These are phyloP conservation scores for Babjeviella inositovora DNA, from an alignment of 805 yeast genomes.

Conservation along the genomic window DNA sequence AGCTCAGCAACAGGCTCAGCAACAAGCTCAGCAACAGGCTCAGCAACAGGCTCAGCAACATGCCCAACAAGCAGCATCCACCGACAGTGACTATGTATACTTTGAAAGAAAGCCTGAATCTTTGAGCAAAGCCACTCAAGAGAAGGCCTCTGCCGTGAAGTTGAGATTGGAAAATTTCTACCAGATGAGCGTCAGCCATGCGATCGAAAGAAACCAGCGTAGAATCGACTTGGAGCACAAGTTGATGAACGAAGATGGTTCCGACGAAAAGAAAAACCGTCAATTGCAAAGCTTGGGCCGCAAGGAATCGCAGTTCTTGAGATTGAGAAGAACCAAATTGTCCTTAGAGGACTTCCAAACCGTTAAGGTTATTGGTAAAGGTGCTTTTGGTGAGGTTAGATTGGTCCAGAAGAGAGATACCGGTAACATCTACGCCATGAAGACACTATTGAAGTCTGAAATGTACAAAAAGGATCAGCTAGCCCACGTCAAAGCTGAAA, in stretches of 20 bases:
- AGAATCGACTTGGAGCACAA: conserved; percentile 71
- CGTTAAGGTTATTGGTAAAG: conserved; percentile 86
- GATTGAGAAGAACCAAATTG: conserved; percentile 73
- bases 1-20: conserved; percentile 4
- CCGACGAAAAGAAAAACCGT: conserved; percentile 75
- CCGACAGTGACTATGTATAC: conserved; percentile 34
- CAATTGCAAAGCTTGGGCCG: conserved; percentile 73
- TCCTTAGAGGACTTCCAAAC: conserved; percentile 76
- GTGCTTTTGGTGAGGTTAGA: conserved; percentile 96
- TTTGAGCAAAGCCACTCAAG: conserved; percentile 61
- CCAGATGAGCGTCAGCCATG: conserved; percentile 75
- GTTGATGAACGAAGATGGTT: conserved; percentile 50
- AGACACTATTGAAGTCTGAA: conserved; percentile 76
- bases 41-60: conserved; percentile 5
- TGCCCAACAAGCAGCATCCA: conserved; percentile 4
- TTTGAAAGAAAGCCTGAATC: conserved; percentile 76
- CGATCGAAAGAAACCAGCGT: conserved; percentile 91
- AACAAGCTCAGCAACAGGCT: conserved; percentile 2
- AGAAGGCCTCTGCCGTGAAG: conserved; percentile 72
- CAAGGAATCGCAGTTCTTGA: conserved; percentile 74
- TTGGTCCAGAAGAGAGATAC: conserved; percentile 87
- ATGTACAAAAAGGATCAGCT: conserved; percentile 91
- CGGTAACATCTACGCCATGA: conserved; percentile 90
- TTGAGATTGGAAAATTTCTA: conserved; percentile 72
- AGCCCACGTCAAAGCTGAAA: conserved; percentile 90